Evolutionary conservation across 441 rosid genomes (phyloP), one percentile per base, ranked within the genome.

Genomic region (Hura crepitans): DNA sequence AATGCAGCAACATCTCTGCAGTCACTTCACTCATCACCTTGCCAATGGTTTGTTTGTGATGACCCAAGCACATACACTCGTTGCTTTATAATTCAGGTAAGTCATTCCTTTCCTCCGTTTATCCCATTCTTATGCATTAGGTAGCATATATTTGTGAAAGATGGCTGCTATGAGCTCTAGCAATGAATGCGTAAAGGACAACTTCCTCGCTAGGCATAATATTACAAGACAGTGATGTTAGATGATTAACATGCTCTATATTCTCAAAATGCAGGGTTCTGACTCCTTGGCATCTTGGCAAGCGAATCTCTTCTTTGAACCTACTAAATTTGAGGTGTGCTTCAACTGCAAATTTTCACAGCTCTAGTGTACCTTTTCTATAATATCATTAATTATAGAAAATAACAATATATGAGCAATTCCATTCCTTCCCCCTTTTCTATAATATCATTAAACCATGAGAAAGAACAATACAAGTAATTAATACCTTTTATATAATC

Each of bases 41-140:
- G 98, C 63, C 93, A 87, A 69, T 93, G 98, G 98, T 89, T 91
- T 56, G 69, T 88, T n/a, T 91, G 98, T 71, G 98, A 93, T 20
- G 97, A 93, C 77, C 47, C 75, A 20, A 82, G 84, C 77, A 85
- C 93, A 6, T 84, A 78, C 58, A 87, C 92, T 25, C 85, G 97
- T 23, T 84, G 81, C 81, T 93, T 93, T 59, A 93, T 91, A 49
- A 88, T 93, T 76, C 98, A 93, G 95, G 96, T 88, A 65, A 65
- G 17, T 28, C 35, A 6, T 39, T 66, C 76, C 35, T 37, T 31
- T n/a, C 56, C 62, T n/a, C 56, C 62, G n/a, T 60, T 20, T 54
- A 61, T 78, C 60, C 23, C 33, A 65, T 62, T 68, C 25, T 30
- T 35, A 60, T 42, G 30, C 4, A 28, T 18, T 12, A 28, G 39